phyloP scores from a whole-genome alignment of 106 monocot genomes.

The Chionographis japonica region DNA sequence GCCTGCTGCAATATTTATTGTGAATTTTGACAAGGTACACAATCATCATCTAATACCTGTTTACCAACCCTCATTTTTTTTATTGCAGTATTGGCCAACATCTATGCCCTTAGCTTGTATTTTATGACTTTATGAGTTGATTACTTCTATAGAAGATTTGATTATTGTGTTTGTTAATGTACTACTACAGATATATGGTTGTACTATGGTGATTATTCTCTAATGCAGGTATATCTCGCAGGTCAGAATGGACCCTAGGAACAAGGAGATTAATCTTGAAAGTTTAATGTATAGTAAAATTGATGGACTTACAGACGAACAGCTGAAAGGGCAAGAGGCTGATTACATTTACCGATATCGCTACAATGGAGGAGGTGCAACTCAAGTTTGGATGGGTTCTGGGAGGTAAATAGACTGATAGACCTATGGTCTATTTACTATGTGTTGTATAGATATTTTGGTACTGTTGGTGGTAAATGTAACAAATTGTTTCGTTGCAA shows the following conservation, averaged over 20 bases:
- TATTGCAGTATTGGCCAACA: too few species aligned
- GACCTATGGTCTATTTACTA: too few species aligned
- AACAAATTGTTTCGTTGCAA: too few species aligned
- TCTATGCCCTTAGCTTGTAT: too few species aligned
- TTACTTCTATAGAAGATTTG: neutral
- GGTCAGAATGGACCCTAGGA: slow-evolving; percentile 81
- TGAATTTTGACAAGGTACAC: slow-evolving; percentile 85
- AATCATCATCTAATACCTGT: neutral
- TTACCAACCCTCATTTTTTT: too few species aligned
- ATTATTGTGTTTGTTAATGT: neutral
- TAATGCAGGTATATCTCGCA: slow-evolving; percentile 12
- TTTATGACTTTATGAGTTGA: too few species aligned
- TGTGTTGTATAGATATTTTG: too few species aligned
- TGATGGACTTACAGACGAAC: slow-evolving; percentile 55
- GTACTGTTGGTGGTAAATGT: too few species aligned
- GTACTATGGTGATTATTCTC: neutral
- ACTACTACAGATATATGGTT: neutral
- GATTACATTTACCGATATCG: slow-evolving; percentile 74
- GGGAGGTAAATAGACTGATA: slow-evolving; percentile 43
- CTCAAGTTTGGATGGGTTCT: slow-evolving; percentile 84
- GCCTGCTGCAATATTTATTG: slow-evolving; percentile 62
- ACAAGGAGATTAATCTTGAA: slow-evolving; percentile 59
- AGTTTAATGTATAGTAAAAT: slow-evolving; percentile 49
- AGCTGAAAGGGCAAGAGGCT: slow-evolving; percentile 59
- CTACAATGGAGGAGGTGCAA: slow-evolving; percentile 74